Evolutionary conservation across 1,284 basidiomycete species (phyloP).

Genomic region (Omphalotus olearius): DNA sequence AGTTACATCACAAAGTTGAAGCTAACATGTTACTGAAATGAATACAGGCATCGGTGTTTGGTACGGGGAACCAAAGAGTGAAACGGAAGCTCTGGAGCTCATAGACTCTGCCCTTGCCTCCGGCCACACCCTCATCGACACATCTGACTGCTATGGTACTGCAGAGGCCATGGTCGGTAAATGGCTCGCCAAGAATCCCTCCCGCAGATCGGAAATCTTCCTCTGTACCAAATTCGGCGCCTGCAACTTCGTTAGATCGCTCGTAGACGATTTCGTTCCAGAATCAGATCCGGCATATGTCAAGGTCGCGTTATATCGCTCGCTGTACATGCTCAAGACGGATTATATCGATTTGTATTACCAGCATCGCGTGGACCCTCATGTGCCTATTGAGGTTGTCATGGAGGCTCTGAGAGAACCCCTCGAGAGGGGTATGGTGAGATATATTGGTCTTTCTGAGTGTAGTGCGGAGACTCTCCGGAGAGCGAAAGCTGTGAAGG

Average conservation of each 20-base stretch:
- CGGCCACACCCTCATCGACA: constrained; percentile 34
- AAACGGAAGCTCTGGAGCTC: constrained; percentile 29
- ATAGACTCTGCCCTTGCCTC: not conserved
- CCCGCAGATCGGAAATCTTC: constrained; percentile 28
- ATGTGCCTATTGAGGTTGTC: constrained; percentile 27
- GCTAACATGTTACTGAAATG: too few relatives aligned
- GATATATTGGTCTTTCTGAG: constrained; percentile 62
- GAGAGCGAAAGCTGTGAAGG: constrained; percentile 57
- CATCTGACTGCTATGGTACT: constrained; percentile 31
- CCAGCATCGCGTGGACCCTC: constrained; percentile 19
- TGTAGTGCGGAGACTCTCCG: constrained; percentile 52
- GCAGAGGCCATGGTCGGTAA: constrained; percentile 39
- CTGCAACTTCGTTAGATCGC: not conserved
- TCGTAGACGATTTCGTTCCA: constrained; percentile 3
- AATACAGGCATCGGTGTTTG: constrained; percentile 19
- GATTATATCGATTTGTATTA: constrained; percentile 33
- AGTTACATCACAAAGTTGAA: too few relatives aligned
- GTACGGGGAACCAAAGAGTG: constrained; percentile 26
- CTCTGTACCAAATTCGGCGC: constrained; percentile 31
- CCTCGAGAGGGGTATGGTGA: constrained; percentile 49
- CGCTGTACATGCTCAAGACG: constrained; percentile 30
- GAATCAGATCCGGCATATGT: constrained; percentile 21
- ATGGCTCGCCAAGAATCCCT: constrained; percentile 29
- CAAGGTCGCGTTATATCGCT: constrained; percentile 25
- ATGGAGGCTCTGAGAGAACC: constrained; percentile 29